These are phyloP conservation scores for Trypanosoma rangeli DNA, from an alignment of 208 protist genomes.

Conservation along the genomic window DNA sequence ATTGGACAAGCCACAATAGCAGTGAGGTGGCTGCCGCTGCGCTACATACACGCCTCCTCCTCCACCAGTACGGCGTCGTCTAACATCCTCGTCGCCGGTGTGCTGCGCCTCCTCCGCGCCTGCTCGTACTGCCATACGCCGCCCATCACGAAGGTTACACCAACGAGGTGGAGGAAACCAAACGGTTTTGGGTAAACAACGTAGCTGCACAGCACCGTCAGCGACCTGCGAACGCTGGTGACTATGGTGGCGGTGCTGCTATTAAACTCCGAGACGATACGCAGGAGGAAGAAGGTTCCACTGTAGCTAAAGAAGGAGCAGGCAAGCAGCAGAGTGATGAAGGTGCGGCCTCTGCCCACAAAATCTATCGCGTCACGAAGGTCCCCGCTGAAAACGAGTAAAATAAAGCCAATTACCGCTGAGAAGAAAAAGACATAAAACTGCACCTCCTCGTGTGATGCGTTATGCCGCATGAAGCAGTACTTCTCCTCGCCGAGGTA, in stretches of 20 bases:
- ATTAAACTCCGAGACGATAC: constrained; percentile 47
- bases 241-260: constrained; percentile 56
- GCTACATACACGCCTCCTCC: constrained; percentile 1
- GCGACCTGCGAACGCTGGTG: constrained; percentile 67
- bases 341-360: background rate
- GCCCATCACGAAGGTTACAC: constrained; percentile 34
- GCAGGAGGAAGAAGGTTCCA: constrained; percentile 48
- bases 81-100: background rate
- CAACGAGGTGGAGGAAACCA: constrained; percentile 31
- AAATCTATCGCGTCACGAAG: constrained; percentile 1
- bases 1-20: background rate
- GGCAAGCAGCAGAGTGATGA: constrained; percentile 29
- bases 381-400: constrained; percentile 9
- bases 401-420: constrained; percentile 15
- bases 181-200: constrained; percentile 49
- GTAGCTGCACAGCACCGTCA: constrained; percentile 61
- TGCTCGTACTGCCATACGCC: constrained; percentile 44
- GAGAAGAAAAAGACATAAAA: constrained; percentile 29
- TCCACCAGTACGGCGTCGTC: background rate
- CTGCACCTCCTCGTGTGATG: constrained; percentile 27
- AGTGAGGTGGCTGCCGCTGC: background rate
- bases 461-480: constrained; percentile 34
- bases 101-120: constrained; percentile 24
- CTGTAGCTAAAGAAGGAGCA: constrained; percentile 29
- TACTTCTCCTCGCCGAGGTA: constrained; percentile 58